A percentile compares a stretch with the other conserved stretches of the same genome.
Conservation (phyloP, 352 stramenopile genomes). For the Globisporangium cylindrosporum region DNA sequence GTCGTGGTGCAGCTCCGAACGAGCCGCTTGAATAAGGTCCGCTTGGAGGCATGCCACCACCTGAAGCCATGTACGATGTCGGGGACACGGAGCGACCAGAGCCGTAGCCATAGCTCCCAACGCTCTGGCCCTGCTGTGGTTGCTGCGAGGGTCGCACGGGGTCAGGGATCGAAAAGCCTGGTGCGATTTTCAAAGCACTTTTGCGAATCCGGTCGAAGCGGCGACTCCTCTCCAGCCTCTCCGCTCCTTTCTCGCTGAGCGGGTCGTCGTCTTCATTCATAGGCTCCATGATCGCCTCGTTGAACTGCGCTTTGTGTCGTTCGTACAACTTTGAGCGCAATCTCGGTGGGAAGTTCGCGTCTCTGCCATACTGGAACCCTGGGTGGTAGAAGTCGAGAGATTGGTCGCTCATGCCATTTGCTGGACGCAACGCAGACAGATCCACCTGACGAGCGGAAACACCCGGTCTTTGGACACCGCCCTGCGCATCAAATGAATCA, state of each 20-base stretch:
- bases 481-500: neutral
- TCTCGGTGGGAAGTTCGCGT: constrained; percentile 47
- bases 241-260: constrained; percentile 67
- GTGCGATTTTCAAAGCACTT: constrained; percentile 53
- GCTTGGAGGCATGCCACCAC: constrained; percentile 20
- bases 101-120: constrained; percentile 14
- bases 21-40: constrained; percentile 27
- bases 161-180: constrained; percentile 44
- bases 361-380: constrained; percentile 35
- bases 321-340: constrained; percentile 69
- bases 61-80: constrained; percentile 15
- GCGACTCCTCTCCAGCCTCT: constrained; percentile 58
- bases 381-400: constrained; percentile 15
- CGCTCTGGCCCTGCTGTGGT: neutral
- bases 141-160: neutral
- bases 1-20: constrained; percentile 30
- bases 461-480: neutral
- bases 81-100: constrained; percentile 16
- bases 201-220: constrained; percentile 64
- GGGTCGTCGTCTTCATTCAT: constrained; percentile 72
- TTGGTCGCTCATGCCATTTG: neutral
- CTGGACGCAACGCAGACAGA: neutral
- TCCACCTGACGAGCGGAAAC: constrained; percentile 6
- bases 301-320: constrained; percentile 67
- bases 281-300: constrained; percentile 61